phyloP scores from a whole-genome alignment of 192 early-diverging fungal genomes.

The Dissophora ornata region DNA sequence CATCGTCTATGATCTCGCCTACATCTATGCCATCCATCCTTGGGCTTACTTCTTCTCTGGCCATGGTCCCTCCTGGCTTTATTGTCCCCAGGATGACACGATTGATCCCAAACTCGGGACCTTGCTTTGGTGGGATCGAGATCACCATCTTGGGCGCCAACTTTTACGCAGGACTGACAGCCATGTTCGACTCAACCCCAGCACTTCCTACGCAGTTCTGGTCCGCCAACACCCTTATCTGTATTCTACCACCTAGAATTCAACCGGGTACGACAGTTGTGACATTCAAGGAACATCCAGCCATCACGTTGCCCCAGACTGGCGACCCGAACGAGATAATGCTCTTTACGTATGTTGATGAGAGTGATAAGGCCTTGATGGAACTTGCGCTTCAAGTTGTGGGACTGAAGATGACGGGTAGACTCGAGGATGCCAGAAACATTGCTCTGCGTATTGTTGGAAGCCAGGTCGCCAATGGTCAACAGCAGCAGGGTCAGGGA shows the following conservation, averaged over 20 bases:
- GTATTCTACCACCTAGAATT: conserved; percentile 82
- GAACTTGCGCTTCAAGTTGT: conserved; percentile 91
- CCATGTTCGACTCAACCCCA: conserved; percentile 79
- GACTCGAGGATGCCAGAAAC: conserved; percentile 78
- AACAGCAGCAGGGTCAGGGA: conserved; percentile 28
- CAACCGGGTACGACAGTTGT: conserved; percentile 79
- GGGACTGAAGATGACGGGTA: conserved; percentile 85
- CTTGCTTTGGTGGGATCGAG: conserved; percentile 86
- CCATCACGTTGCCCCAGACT: conserved; percentile 40
- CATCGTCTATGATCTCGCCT: conserved; percentile 13
- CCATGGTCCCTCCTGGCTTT: conserved; percentile 45
- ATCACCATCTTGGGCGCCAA: conserved; percentile 85
- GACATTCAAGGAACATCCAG: conserved; percentile 64
- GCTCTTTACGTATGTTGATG: conserved; percentile 63
- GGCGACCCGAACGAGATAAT: conserved; percentile 29
- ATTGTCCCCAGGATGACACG: conserved; percentile 69
- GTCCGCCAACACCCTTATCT: conserved; percentile 83
- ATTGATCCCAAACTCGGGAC: conserved; percentile 86
- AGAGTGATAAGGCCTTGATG: conserved; percentile 90
- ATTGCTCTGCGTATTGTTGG: conserved; percentile 79
- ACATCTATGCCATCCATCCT: conserved; percentile 48
- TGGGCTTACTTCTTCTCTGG: conserved; percentile 24
- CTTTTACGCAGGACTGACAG: conserved; percentile 77
- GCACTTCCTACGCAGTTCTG: conserved; percentile 83
- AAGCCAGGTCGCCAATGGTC: conserved; percentile 43